Evolutionary conservation across 805 yeast species (phyloP).

Genomic region (Barnettozyma sp.): DNA sequence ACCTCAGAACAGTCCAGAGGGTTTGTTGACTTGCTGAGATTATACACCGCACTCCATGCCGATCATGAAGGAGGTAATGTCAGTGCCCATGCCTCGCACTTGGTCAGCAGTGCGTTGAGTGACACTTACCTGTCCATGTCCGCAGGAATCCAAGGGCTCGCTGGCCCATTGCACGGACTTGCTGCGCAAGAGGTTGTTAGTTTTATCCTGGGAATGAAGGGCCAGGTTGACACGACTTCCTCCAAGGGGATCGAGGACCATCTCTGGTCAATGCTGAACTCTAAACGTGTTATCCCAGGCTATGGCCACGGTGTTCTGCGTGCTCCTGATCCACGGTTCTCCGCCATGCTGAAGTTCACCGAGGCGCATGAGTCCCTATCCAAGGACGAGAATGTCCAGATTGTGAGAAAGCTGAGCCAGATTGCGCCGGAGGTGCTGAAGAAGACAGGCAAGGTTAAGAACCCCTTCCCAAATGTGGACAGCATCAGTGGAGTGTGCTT

Average conservation of each 20-base stretch:
- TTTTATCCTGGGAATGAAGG: slow-evolving; percentile 59
- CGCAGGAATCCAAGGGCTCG: slow-evolving; percentile 77
- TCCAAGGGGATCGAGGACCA: slow-evolving; percentile 52
- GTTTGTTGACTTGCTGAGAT: slow-evolving; percentile 64
- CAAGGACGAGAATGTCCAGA: slow-evolving; percentile 55
- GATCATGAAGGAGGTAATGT: slow-evolving; percentile 86
- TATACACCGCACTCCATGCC: slow-evolving; percentile 68
- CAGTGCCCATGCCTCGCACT: slow-evolving; percentile 74
- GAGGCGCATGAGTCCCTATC: slow-evolving; percentile 45
- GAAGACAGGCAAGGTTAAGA: slow-evolving; percentile 78
- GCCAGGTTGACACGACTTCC: slow-evolving; percentile 29
- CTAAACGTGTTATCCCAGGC: slow-evolving; percentile 79
- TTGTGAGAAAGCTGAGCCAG: slow-evolving; percentile 58
- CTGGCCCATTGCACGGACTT: slow-evolving; percentile 82
- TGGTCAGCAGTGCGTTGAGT: slow-evolving; percentile 75
- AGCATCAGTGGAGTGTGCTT: slow-evolving; percentile 64
- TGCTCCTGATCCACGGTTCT: slow-evolving; percentile 76
- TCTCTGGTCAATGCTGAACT: slow-evolving; percentile 64
- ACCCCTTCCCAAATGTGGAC: slow-evolving; percentile 86
- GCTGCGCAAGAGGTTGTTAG: slow-evolving; percentile 83
- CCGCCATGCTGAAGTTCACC: slow-evolving; percentile 61
- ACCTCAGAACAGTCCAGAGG: slow-evolving; percentile 38
- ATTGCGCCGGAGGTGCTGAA: slow-evolving; percentile 71
- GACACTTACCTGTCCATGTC: slow-evolving; percentile 71
- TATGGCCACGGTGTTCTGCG: slow-evolving; percentile 85